These are phyloP conservation scores for Cornus controversa DNA, from an alignment of 148 eudicot genomes.

Conservation along the genomic window DNA sequence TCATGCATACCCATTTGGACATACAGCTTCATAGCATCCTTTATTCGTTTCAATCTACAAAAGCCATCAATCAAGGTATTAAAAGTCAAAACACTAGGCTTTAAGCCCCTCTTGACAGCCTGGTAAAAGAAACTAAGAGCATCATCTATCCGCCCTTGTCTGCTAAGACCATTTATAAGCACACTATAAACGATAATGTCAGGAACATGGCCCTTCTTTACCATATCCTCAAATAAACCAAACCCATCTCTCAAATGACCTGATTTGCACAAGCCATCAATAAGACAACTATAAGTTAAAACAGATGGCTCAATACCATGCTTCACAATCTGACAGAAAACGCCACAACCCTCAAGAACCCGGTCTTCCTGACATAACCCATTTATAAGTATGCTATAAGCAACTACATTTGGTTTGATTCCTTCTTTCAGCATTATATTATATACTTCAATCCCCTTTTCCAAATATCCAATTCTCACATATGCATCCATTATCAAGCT, in stretches of 20 bases:
- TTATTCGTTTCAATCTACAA: slow-evolving; percentile 43
- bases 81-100: slow-evolving; percentile 37
- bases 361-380: slow-evolving; percentile 48
- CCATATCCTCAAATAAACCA: slow-evolving; percentile 39
- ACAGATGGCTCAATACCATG: slow-evolving; percentile 55
- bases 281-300: slow-evolving; percentile 44
- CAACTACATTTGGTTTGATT: slow-evolving; percentile 37
- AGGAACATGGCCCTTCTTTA: slow-evolving; percentile 39
- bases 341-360: slow-evolving; percentile 50
- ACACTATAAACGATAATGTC: slow-evolving; percentile 42
- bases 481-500: slow-evolving; percentile 59
- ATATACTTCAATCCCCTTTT: slow-evolving; percentile 41
- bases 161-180: slow-evolving; percentile 59
- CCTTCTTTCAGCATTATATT: slow-evolving; percentile 43
- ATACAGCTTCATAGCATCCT: slow-evolving; percentile 42
- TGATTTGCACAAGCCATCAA: slow-evolving; percentile 58
- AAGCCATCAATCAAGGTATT: slow-evolving; percentile 59
- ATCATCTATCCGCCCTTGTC: slow-evolving; percentile 43
- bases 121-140: slow-evolving; percentile 53
- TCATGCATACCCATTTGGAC: slow-evolving; percentile 29
- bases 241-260: slow-evolving; percentile 51
- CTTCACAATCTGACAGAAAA: slow-evolving; percentile 48
- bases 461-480: slow-evolving; percentile 42
- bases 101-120: slow-evolving; percentile 37
- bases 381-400: slow-evolving; percentile 51